Percentiles rank a stretch among this genome's conserved stretches.
Evolutionary conservation across 164 flowering plant species (phyloP).

Genomic region (Platanus orientalis): DNA sequence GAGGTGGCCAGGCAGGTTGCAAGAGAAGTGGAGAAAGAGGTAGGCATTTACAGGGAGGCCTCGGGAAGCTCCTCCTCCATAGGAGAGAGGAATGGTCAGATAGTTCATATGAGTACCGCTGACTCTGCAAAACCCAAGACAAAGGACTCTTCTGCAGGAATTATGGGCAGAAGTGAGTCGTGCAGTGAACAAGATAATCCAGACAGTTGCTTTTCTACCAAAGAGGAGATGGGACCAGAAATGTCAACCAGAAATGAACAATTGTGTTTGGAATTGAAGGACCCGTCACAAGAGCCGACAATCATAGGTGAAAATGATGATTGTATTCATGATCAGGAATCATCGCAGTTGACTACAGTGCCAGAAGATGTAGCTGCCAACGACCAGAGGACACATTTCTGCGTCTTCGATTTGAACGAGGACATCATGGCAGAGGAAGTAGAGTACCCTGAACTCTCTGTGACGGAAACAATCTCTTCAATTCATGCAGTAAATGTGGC

Average conservation of each 20-base stretch:
- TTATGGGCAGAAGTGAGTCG: not conserved
- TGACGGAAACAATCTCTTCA: conserved; percentile 3
- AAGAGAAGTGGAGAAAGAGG: not conserved
- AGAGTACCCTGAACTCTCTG: conserved; percentile 5
- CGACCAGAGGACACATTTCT: not conserved
- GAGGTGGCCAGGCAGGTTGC: not conserved
- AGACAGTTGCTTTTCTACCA: conserved; percentile 7
- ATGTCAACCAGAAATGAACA: conserved; percentile 3
- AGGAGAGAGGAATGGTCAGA: not conserved
- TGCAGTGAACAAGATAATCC: not conserved
- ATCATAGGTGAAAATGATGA: not conserved
- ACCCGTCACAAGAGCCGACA: not conserved
- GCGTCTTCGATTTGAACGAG: conserved; percentile 29
- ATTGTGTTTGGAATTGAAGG: not conserved
- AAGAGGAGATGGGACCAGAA: conserved; percentile 4
- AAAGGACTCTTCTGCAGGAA: not conserved
- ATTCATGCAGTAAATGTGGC: conserved; percentile 1
- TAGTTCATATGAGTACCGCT: not conserved
- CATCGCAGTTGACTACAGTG: conserved; percentile 8
- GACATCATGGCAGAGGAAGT: conserved; percentile 16
- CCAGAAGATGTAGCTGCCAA: conserved; percentile 10
- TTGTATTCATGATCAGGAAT: conserved; percentile 6
- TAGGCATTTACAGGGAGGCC: not conserved
- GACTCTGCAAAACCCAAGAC: not conserved
- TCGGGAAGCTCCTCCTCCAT: not conserved